Percentiles rank a stretch among this genome's conserved stretches.
These are phyloP conservation scores for Babesia sp. DNA, from an alignment of 169 alveolate species.

Conservation along the genomic window DNA sequence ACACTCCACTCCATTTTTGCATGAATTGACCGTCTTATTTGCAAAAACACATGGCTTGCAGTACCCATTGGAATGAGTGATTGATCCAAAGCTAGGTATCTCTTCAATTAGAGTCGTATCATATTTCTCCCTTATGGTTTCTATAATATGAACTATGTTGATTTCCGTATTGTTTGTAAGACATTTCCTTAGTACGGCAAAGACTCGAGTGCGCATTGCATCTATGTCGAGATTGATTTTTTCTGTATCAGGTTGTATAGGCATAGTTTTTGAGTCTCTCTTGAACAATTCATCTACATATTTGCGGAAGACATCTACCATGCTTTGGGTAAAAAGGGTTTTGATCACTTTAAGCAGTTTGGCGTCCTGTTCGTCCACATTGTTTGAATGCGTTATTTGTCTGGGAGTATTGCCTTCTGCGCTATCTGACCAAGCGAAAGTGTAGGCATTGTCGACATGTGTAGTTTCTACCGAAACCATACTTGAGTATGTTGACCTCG, in stretches of 20 bases:
- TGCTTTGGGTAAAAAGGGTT: slow-evolving; percentile 32
- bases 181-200: slow-evolving; percentile 40
- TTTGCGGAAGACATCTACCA: slow-evolving; percentile 38
- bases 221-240: slow-evolving; percentile 22
- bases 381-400: neutral
- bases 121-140: slow-evolving; percentile 53
- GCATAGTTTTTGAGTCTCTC: slow-evolving; percentile 21
- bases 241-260: neutral
- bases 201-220: slow-evolving; percentile 35
- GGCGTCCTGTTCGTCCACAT: slow-evolving; percentile 10
- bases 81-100: slow-evolving; percentile 70
- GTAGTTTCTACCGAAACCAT: slow-evolving; percentile 23
- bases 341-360: slow-evolving; percentile 48
- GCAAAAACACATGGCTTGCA: slow-evolving; percentile 82
- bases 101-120: slow-evolving; percentile 6
- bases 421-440: slow-evolving; percentile 1
- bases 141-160: slow-evolving; percentile 49
- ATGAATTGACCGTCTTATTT: slow-evolving; percentile 71
- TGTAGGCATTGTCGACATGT: slow-evolving; percentile 9
- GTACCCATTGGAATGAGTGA: slow-evolving; percentile 70
- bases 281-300: slow-evolving; percentile 35
- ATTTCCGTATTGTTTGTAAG: slow-evolving; percentile 35
- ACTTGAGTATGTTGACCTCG: slow-evolving; percentile 22
- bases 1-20: slow-evolving; percentile 71
- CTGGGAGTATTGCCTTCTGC: slow-evolving; percentile 23